Evolutionary conservation across 768 basidiomycete species (phyloP), one percentile per base, ranked within the genome.

Genomic region (Hydnum rufescens): DNA sequence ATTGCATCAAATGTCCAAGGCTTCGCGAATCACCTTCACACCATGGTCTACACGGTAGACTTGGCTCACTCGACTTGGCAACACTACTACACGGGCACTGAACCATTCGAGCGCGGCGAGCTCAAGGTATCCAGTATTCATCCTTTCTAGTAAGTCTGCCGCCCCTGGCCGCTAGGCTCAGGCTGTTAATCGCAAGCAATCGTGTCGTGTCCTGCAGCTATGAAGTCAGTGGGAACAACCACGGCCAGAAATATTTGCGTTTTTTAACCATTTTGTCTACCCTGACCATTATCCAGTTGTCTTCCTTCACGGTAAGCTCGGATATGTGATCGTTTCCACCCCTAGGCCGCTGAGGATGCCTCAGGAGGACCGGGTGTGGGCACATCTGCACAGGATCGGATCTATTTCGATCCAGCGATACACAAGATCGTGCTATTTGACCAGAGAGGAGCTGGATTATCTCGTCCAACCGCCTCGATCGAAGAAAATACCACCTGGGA

Each of bases 401-500:
- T 69, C 3, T 90, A 81, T 69, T 92, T 92, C 65, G 77, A 90
- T 60, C 86, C 87, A 2, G 63, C 71, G 31, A 83, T 85, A 61
- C 92, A 90, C 70, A 85, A 82, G 69, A 59, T 61, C 48, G 84
- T 78, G 43, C 72, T 93, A 23, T 77, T 89, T 58, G 90, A 95
- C 65, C 92, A 96, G 64, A 72, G 92, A 55, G 92, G 92, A 16
- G 64, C 82, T 16, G 92, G 92, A 18, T 53, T 53, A 34, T 54
- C 43, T 13, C 23, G 31, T 44, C 54, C n/a, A 64, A 73, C 62
- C 52, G 88, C 89, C 4, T 80, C 65, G 30, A 64, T 80, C 1
- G 80, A 84, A 58, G 80, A 89, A 49, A 96, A 96, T 65, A 95
- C 88, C 2, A 95, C 90, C 3, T 89, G 85, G 86, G 81, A 88